These are phyloP conservation scores for Neopestalotiopsis sp. DNA, from an alignment of 2,329 filamentous ascomycete genomes.

Conservation along the genomic window DNA sequence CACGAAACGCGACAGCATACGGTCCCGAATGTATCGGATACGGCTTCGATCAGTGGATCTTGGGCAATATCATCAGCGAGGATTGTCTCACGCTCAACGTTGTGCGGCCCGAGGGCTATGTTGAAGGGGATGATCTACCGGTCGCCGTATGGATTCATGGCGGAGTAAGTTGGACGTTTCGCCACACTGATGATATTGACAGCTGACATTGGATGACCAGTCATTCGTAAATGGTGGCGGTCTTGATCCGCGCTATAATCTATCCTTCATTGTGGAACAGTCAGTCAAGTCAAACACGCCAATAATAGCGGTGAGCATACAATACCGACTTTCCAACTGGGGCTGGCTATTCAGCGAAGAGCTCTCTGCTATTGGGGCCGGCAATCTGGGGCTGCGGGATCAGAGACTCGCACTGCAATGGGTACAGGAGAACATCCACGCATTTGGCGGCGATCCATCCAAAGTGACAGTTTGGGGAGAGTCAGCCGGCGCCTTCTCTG, in stretches of 20 bases:
- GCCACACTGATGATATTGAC: slow-evolving; percentile 36
- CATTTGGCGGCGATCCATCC: slow-evolving; percentile 53
- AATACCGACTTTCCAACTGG: slow-evolving; percentile 56
- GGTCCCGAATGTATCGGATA: slow-evolving; percentile 56
- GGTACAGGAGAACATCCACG: slow-evolving; percentile 54
- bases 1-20: slow-evolving; percentile 49
- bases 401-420: slow-evolving; percentile 55
- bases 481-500: slow-evolving; percentile 55
- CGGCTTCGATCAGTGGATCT: slow-evolving; percentile 35
- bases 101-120: slow-evolving; percentile 54
- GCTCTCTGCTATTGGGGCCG: slow-evolving; percentile 46
- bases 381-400: slow-evolving; percentile 58
- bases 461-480: slow-evolving; percentile 61
- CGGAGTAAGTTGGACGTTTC: slow-evolving; percentile 42
- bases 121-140: slow-evolving; percentile 51
- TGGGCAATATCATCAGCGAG: slow-evolving; percentile 42
- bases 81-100: slow-evolving; percentile 69
- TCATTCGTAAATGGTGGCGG: slow-evolving; percentile 42
- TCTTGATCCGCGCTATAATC: slow-evolving; percentile 63
- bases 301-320: slow-evolving; percentile 52
- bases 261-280: slow-evolving; percentile 40
- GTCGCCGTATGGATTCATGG: slow-evolving; percentile 64
- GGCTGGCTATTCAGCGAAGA: slow-evolving; percentile 57
- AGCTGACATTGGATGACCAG: slow-evolving; percentile 32
- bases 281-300: slow-evolving; percentile 52